Base-by-base conservation (phyloP, 495 filamentous ascomycete species). In the Aspergillus asperescens region DNA sequence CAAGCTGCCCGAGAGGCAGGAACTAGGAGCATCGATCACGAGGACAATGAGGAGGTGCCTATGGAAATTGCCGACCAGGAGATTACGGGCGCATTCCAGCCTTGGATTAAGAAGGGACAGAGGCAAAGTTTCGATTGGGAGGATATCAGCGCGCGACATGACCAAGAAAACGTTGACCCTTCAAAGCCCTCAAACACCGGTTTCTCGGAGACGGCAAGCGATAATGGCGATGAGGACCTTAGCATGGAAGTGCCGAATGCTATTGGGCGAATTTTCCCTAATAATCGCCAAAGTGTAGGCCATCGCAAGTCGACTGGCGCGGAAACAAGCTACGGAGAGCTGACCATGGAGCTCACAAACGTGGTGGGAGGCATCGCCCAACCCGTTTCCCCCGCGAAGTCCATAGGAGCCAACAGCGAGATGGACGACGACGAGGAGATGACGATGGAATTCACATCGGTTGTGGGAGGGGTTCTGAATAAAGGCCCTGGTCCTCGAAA, bases 191-290 rank as follows among this genome's bases (percentile, higher is more conserved):
- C 43, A 15, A 49, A 55, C 37, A 23, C 29, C 7, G 49, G 47
- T 5, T 39, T 43, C 5, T 56, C 60, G 2, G 60, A 73, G 56
- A 52, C 50, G 57, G 48, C 27, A n/a, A 58, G 48, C 42, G 65
- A 62, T 4, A 60, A 75, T 13, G 62, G 64, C 16, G 77, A 79
- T 31, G 84, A 87, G 50, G 86, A 89, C 24, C 78, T 89, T 63
- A 88, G 85, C 8, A 90, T 91, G 87, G 90, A 96, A 51, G 81
- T 95, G 42, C 95, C 90, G 1, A 80, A 77, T 51, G 87, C 83
- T 10, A 69, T 96, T 50, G 92, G 92, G n/a, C 79, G 84, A 4
- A 96, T 97, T 43, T 68, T 90, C 23, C 69, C 77, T n/a, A 73
- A 58, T 25, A 62, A 54, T 39, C 63, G 67, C 24, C 59, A 69